Evolutionary conservation across 2,329 filamentous ascomycete species (phyloP).

Genomic region (Arachnopeziza araneosa): DNA sequence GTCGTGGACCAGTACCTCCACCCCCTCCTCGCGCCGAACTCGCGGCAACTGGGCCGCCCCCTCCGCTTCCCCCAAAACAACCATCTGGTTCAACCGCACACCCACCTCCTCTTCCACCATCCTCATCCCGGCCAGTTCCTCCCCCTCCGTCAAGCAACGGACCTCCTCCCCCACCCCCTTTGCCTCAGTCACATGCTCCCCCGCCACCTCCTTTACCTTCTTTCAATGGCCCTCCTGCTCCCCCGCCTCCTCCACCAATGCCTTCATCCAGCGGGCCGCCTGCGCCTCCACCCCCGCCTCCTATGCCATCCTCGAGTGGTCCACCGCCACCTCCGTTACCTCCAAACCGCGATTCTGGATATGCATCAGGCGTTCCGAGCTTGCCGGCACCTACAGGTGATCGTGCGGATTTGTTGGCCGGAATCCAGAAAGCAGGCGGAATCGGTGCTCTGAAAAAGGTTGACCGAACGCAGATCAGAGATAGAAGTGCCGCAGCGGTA

Average conservation of each 20-base stretch:
- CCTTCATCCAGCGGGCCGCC: conserved; percentile 33
- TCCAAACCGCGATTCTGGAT: conserved; percentile 53
- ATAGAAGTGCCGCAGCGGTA: conserved; percentile 62
- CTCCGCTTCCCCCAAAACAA: conserved; percentile 40
- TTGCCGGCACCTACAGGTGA: conserved; percentile 38
- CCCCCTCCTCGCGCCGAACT: conserved; percentile 46
- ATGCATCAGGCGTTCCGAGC: conserved; percentile 48
- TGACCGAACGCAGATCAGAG: conserved; percentile 61
- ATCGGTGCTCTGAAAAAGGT: conserved; percentile 71
- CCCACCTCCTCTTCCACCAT: conserved; percentile 46
- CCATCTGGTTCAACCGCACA: conserved; percentile 37
- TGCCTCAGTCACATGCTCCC: not conserved
- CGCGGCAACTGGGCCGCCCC: conserved; percentile 23
- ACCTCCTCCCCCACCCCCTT: not conserved
- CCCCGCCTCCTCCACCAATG: conserved; percentile 38
- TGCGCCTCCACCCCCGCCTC: conserved; percentile 46
- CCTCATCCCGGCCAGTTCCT: conserved; percentile 46
- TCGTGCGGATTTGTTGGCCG: conserved; percentile 59
- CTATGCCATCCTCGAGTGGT: conserved; percentile 36
- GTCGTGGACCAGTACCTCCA: conserved; percentile 65
- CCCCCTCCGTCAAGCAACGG: conserved; percentile 41
- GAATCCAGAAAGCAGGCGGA: conserved; percentile 66
- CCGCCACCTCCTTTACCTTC: conserved; percentile 6
- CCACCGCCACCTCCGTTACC: conserved; percentile 49
- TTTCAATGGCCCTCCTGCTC: conserved; percentile 12